Evolutionary conservation across 2,329 filamentous ascomycete genomes (phyloP).

Genomic region (Xenosphaeropsis pyriputrescens): DNA sequence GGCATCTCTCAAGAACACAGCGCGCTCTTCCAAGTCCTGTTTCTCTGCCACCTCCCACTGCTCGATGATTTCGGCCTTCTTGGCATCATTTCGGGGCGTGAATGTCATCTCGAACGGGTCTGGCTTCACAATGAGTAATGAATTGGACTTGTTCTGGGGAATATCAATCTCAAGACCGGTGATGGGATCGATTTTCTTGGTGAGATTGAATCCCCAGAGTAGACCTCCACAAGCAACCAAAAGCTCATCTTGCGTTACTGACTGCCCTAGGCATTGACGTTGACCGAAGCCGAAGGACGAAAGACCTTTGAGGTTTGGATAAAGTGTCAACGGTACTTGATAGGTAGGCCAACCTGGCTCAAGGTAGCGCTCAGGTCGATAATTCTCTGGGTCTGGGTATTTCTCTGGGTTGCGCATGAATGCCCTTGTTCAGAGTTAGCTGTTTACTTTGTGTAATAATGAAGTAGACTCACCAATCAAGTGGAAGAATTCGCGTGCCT

Average conservation of each 20-base stretch:
- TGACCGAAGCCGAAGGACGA: conserved; percentile 49
- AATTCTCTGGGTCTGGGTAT: conserved; percentile 47
- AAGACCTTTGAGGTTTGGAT: conserved; percentile 47
- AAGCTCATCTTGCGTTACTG: conserved; percentile 42
- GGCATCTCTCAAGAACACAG: conserved; percentile 12
- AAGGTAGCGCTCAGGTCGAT: conserved; percentile 45
- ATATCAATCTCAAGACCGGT: conserved; percentile 5
- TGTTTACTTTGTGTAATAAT: too few species aligned
- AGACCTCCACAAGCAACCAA: conserved; percentile 30
- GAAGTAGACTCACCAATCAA: too few species aligned
- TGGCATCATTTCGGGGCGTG: conserved; percentile 22
- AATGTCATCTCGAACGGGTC: conserved; percentile 28
- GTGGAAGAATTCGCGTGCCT: conserved; percentile 35
- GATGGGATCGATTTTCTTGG: conserved; percentile 10
- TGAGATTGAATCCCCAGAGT: conserved; percentile 13
- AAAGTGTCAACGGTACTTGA: conserved; percentile 43
- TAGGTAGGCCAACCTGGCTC: conserved; percentile 46
- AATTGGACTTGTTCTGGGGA: conserved; percentile 4
- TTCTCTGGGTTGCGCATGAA: conserved; percentile 39
- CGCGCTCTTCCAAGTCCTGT: conserved; percentile 12
- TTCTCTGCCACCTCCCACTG: conserved; percentile 14
- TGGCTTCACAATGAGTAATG: conserved; percentile 28
- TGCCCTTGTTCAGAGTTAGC: too few species aligned
- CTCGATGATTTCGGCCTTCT: conserved; percentile 22
- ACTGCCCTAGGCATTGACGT: conserved; percentile 45